Conservation (phyloP, 371 early-diverging fungal genomes). For the Circinella umbellata region DNA sequence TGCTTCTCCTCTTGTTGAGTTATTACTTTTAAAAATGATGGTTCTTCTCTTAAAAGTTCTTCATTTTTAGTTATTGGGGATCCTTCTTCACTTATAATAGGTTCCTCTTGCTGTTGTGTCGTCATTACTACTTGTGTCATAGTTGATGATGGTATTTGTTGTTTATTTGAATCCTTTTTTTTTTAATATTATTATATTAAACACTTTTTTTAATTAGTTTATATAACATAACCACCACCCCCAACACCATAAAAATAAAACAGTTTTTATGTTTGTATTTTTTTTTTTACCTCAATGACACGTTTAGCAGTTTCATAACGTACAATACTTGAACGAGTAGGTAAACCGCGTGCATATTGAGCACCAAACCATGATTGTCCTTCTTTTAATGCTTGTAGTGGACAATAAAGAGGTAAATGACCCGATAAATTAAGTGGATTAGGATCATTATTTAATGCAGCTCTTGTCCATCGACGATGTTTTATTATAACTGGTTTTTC, state of each 20-base stretch:
- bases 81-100: too few species aligned
- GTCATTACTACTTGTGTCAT: too few species aligned
- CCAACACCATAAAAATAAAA: too few species aligned
- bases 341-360: slow-evolving; percentile 21
- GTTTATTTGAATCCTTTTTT: too few species aligned
- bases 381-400: slow-evolving; percentile 16
- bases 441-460: slow-evolving; percentile 1
- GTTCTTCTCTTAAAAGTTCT: too few species aligned
- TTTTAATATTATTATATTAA: too few species aligned
- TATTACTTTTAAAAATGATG: neutral
- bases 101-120: too few species aligned
- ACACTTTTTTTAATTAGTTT: too few species aligned
- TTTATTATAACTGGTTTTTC: slow-evolving; percentile 2
- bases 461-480: slow-evolving; percentile 9
- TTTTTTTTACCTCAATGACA: slow-evolving; percentile 9
- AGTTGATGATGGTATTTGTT: too few species aligned
- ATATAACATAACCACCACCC: too few species aligned
- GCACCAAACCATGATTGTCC: slow-evolving; percentile 18
- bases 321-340: slow-evolving; percentile 19
- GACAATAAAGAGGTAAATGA: slow-evolving; percentile 13
- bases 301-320: slow-evolving; percentile 16
- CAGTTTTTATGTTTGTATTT: neutral
- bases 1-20: slow-evolving; percentile 2
- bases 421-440: slow-evolving; percentile 1
- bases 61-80: too few species aligned